phyloP scores from a whole-genome alignment of 352 stramenopile species.

The Plasmopara halstedii region DNA sequence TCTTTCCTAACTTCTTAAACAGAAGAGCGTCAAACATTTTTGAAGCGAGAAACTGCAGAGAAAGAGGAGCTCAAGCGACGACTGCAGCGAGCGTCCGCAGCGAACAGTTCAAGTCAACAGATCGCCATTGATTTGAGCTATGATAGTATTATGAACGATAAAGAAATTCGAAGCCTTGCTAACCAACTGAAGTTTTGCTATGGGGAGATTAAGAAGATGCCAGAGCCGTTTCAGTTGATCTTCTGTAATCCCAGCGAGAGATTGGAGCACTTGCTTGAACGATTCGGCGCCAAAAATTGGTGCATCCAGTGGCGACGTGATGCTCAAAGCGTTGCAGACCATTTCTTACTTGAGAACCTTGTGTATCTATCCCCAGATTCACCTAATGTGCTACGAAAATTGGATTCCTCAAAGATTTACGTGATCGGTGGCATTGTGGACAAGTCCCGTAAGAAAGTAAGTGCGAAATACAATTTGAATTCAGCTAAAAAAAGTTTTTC shows the following conservation, averaged over 20 bases:
- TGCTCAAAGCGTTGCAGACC: constrained; percentile 21
- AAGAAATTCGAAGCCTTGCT: constrained; percentile 60
- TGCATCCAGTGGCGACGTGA: constrained; percentile 42
- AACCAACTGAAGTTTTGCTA: constrained; percentile 81
- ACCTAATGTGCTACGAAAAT: constrained; percentile 43
- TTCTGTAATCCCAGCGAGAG: constrained; percentile 48
- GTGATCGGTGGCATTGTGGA: constrained; percentile 79
- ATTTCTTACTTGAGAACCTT: constrained; percentile 32
- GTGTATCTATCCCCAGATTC: constrained; percentile 77
- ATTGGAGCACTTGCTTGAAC: constrained; percentile 40
- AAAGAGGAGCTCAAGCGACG: constrained; percentile 24
- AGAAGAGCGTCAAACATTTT: constrained; percentile 47
- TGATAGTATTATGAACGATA: constrained; percentile 79
- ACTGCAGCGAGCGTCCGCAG: constrained; percentile 21
- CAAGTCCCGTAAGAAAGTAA: constrained; percentile 62
- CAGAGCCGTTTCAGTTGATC: constrained; percentile 52
- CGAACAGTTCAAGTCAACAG: constrained; percentile 23
- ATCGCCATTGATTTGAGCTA: constrained; percentile 66
- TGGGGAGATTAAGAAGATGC: constrained; percentile 54
- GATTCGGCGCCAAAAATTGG: constrained; percentile 61
- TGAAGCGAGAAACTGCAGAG: constrained; percentile 31
- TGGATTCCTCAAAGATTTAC: constrained; percentile 64
- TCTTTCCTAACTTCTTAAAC: constrained; percentile 1
- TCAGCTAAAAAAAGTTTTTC: neutral
- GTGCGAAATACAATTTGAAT: neutral